Conservation (phyloP, 1,139 yeast species). For the Suhomyces guaymorum region DNA sequence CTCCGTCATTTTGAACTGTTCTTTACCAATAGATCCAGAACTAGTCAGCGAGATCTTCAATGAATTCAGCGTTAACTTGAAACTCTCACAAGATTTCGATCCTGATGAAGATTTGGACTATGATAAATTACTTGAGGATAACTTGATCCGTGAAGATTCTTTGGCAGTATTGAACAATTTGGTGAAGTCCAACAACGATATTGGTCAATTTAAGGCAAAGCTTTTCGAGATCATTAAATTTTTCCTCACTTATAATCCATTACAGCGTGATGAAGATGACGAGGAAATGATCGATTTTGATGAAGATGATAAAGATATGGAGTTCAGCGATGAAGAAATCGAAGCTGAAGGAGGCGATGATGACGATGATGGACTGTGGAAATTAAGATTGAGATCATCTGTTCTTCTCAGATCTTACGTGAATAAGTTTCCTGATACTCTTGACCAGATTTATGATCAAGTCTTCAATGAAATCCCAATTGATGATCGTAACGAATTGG, state of each 20-base stretch:
- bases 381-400: conserved; percentile 59
- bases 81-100: conserved; percentile 30
- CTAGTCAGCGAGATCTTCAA: conserved; percentile 13
- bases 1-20: conserved; percentile 14
- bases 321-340: conserved; percentile 43
- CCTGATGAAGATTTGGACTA: conserved; percentile 50
- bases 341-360: conserved; percentile 37
- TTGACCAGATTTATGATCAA: conserved; percentile 12
- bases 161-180: conserved; percentile 43
- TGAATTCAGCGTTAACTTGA: conserved; percentile 23
- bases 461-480: conserved; percentile 21
- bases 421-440: conserved; percentile 28
- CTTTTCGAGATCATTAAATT: conserved; percentile 34
- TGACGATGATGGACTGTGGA: conserved; percentile 69
- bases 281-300: conserved; percentile 32
- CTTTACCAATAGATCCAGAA: conserved; percentile 7
- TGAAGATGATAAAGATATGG: conserved; percentile 35
- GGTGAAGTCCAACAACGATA: conserved; percentile 18
- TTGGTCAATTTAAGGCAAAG: conserved; percentile 16
- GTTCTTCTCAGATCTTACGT: conserved; percentile 45
- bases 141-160: conserved; percentile 48
- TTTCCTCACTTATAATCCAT: conserved; percentile 62
- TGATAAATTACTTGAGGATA: conserved; percentile 37
- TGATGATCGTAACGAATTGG: conserved; percentile 43
- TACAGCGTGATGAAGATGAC: conserved; percentile 29